phyloP scores from a whole-genome alignment of 2,329 filamentous ascomycete genomes.

The Stagonosporopsis chrysanthemi region DNA sequence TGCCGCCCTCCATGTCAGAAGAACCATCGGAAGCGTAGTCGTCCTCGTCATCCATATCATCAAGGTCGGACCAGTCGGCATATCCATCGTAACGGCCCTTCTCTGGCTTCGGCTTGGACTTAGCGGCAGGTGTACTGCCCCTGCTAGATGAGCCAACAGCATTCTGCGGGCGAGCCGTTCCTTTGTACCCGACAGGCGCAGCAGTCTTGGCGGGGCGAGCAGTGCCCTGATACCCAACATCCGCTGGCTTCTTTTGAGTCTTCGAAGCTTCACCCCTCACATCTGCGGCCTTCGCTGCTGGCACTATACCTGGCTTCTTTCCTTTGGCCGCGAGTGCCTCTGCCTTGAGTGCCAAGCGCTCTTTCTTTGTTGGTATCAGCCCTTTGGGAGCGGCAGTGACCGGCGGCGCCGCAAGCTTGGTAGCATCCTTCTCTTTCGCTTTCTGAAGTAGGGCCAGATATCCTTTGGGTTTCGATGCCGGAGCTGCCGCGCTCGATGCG shows the following conservation, averaged over 20 bases:
- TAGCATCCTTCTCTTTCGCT: slow-evolving; percentile 66
- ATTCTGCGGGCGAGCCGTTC: slow-evolving; percentile 43
- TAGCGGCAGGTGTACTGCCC: slow-evolving; percentile 34
- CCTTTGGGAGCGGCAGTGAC: slow-evolving; percentile 75
- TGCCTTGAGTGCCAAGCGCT: slow-evolving; percentile 56
- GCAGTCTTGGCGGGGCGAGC: slow-evolving; percentile 52
- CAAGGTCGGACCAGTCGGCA: slow-evolving; percentile 49
- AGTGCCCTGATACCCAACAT: slow-evolving; percentile 58
- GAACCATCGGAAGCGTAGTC: slow-evolving; percentile 70
- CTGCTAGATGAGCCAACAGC: slow-evolving; percentile 34
- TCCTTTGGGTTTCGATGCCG: slow-evolving; percentile 70
- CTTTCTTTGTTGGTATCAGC: slow-evolving; percentile 63
- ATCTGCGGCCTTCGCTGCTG: slow-evolving; percentile 23
- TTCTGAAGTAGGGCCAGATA: slow-evolving; percentile 78
- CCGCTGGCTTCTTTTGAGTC: slow-evolving; percentile 48
- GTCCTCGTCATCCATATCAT: slow-evolving; percentile 58
- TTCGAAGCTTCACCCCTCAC: slow-evolving; percentile 38
- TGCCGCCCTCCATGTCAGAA: slow-evolving; percentile 80
- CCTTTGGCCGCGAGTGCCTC: slow-evolving; percentile 53
- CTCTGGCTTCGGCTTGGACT: slow-evolving; percentile 38
- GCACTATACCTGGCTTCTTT: slow-evolving; percentile 38
- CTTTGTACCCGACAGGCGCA: slow-evolving; percentile 47
- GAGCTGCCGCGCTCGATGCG: slow-evolving; percentile 33
- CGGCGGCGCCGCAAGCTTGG: slow-evolving; percentile 63
- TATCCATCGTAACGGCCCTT: slow-evolving; percentile 50